Conservation (phyloP, 2,329 filamentous ascomycete species). For the Zasmidium citrigriseum region DNA sequence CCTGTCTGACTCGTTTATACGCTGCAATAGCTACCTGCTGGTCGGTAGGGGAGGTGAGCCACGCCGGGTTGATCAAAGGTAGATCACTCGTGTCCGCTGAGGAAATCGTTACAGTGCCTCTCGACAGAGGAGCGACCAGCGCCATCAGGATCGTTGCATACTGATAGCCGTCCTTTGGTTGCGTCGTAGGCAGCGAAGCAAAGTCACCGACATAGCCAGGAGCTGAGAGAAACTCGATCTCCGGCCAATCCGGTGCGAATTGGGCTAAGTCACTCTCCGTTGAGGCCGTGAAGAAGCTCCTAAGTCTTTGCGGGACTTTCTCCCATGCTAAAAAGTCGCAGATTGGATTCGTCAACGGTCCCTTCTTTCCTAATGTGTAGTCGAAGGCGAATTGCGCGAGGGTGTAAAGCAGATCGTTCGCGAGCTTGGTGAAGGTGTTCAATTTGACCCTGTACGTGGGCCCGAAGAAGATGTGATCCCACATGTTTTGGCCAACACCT, state of each 20-base stretch:
- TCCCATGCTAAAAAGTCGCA: constrained; percentile 8
- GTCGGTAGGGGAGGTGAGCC: constrained; percentile 36
- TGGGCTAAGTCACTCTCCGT: too few species aligned
- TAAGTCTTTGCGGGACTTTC: constrained; percentile 5
- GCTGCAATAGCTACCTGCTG: constrained; percentile 32
- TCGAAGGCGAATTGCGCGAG: constrained; percentile 15
- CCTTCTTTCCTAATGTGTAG: constrained; percentile 25
- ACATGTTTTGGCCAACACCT: constrained; percentile 33
- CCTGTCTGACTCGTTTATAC: constrained; percentile 34
- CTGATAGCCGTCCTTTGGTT: too few species aligned
- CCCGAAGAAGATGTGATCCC: constrained; percentile 41
- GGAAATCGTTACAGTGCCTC: constrained; percentile 7
- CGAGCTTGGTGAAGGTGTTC: constrained; percentile 5
- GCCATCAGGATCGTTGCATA: too few species aligned
- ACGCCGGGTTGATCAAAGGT: constrained; percentile 37
- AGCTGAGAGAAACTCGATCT: too few species aligned
- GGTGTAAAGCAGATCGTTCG: constrained; percentile 14
- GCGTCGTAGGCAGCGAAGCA: too few species aligned
- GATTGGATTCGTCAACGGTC: background rate
- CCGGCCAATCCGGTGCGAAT: too few species aligned
- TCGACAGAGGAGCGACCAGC: background rate
- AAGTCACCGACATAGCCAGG: too few species aligned
- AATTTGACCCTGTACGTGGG: constrained; percentile 18
- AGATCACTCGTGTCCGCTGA: constrained; percentile 7
- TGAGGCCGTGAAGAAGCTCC: too few species aligned